Evolutionary conservation across 495 filamentous ascomycete genomes (phyloP), one percentile per base, ranked within the genome.

Genomic region (Lasiosphaeria hispida): DNA sequence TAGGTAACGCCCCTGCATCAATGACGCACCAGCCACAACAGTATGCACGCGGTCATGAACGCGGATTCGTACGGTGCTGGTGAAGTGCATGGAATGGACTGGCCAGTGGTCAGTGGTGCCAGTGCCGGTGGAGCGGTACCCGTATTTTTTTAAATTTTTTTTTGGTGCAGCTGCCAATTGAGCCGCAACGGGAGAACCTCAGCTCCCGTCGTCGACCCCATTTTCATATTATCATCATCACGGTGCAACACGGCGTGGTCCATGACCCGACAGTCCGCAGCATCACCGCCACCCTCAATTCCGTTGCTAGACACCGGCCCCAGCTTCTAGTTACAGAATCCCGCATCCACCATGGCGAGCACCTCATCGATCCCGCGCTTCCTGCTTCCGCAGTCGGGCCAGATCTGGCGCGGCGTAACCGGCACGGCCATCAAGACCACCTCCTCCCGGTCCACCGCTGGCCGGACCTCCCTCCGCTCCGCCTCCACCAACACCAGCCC

Each of bases 351-450:
- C 53, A 77, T 77, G 70, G 65, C 73, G 11, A 63, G 67, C 38
- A 64, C 73, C 23, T 59, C 72, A 1, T 66, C 72, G 49, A 81
- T 82, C 53, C 80, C 79, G 17, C 79, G 80, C 10, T 82, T 82
- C 57, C 71, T 82, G 7, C 72, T 83, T n/a, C 79, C 80, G 1
- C 78, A 78, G 58, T 65, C 68, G 52, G 67, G 77, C 41, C 60
- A 67, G 11, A 71, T 82, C 55, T 82, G 80, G 80, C 74, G 72
- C 13, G 63, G 63, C 15, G 18, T 65, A 23, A 30, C 44, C 11
- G 33, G 36, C 2, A 48, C 45, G 39, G 33, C 61, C 37, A 3
- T 23, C 48, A 48, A n/a, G 19, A 40, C 48, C 30, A 5, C 23
- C 23, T 30, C 23, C 5, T 30, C 23, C 5, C 23, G 23, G 23